A percentile compares a stretch with the other conserved stretches of the same genome.
Evolutionary conservation across 495 filamentous ascomycete genomes (phyloP).

Genomic region (Penicillium canariense): DNA sequence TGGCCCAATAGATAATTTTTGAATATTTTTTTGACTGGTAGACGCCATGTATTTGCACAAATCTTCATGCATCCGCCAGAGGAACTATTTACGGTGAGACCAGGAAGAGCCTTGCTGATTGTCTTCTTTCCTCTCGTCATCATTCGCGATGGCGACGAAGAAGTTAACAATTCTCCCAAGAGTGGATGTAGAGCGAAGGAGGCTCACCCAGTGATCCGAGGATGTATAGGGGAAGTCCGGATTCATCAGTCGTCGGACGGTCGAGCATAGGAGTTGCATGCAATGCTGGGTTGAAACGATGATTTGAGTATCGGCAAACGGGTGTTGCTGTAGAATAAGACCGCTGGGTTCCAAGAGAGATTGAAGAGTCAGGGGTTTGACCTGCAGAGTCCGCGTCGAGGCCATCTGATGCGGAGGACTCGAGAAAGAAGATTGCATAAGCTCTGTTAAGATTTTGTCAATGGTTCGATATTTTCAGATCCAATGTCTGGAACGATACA

Average conservation of each 20-base stretch:
- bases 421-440: constrained; percentile 31
- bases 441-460: constrained; percentile 18
- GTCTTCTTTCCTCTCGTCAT: constrained; percentile 12
- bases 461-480: background rate
- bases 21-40: background rate
- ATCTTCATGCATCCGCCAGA: constrained; percentile 29
- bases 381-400: background rate
- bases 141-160: constrained; percentile 23
- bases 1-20: background rate
- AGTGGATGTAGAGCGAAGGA: constrained; percentile 31
- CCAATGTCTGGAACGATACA: constrained; percentile 12
- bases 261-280: constrained; percentile 28
- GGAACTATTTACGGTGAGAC: constrained; percentile 28
- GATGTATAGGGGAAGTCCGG: constrained; percentile 27
- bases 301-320: constrained; percentile 26
- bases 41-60: constrained; percentile 21
- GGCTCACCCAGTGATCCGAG: constrained; percentile 27
- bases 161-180: constrained; percentile 27
- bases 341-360: constrained; percentile 16
- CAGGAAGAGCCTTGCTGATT: constrained; percentile 10
- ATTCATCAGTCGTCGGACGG: constrained; percentile 29
- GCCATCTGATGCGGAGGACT: constrained; percentile 18
- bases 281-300: constrained; percentile 31
- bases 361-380: background rate
- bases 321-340: constrained; percentile 27